Evolutionary conservation across 192 early-diverging fungal species (phyloP), one percentile per base, ranked within the genome.

Genomic region (Coemansia sp.): DNA sequence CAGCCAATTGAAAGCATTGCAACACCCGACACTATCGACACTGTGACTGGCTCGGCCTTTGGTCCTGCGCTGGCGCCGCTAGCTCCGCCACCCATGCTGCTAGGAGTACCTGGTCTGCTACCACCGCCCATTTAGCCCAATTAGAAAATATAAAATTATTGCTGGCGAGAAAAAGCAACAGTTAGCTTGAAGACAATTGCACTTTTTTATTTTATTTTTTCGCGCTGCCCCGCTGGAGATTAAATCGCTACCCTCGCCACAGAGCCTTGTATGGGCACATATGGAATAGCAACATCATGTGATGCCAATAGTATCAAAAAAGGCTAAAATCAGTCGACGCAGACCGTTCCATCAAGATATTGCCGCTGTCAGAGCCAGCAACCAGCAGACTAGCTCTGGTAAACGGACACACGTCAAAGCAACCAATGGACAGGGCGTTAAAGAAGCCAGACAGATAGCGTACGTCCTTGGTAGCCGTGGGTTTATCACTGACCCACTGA

Each of bases 1-100:
- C 85, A 85, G 37, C 88, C 88, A 16, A 89, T 82, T 8, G 61
- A 51, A 36, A 87, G 56, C 38, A 85, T 67, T 28, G 80, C 67
- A 4, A 67, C 46, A 3, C 16, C 60, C 8, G 56, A 43, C 4
- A 77, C 68, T 6, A 60, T 69, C 6, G 60, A 62, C 20, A 66
- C 48, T 11, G 71, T 58, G 3, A 64, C n/a, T 3, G 56, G n/a
- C 40, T 77, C 75, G 0, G 66, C 20, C 38, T 76, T 77, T 67
- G 67, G 62, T 4, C 70, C 68, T 1, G 5, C 28, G 51, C 51
- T 26, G 13, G 26, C 26, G 16, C 26, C 26, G 51, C 23, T n/a
- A 16, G 14, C 40, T 13, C n/a, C 13, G 26, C 51, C 21, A 14
- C 3, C 7, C 34, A 0, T 36, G 34, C 56, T 23, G 21, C 62